phyloP scores from a whole-genome alignment of 768 basidiomycete species.

The Amanita subjunquillea region DNA sequence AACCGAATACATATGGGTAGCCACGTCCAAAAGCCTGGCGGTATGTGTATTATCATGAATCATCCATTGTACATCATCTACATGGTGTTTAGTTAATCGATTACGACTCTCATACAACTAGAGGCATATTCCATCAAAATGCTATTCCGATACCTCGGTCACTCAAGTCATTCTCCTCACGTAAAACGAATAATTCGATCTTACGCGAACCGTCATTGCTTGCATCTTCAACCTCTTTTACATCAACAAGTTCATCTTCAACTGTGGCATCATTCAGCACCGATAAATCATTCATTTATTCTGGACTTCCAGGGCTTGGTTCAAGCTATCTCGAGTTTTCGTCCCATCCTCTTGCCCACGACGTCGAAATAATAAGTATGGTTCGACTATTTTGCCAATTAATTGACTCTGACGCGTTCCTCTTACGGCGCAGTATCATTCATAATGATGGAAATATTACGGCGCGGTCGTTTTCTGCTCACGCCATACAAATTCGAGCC shows the following conservation, averaged over 20 bases:
- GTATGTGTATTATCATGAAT: constrained; percentile 20
- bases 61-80: constrained; percentile 2
- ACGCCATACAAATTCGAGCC: constrained; percentile 38
- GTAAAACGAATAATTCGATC: constrained; percentile 10
- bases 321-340: constrained; percentile 50
- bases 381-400: constrained; percentile 2
- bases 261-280: constrained; percentile 15
- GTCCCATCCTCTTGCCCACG: constrained; percentile 34
- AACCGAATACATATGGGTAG: constrained; percentile 49
- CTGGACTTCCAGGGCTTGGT: constrained; percentile 43
- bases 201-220: constrained; percentile 8
- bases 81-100: constrained; percentile 33
- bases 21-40: constrained; percentile 40
- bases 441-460: constrained; percentile 54
- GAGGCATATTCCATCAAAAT: constrained; percentile 42
- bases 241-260: constrained; percentile 11
- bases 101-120: constrained; percentile 36
- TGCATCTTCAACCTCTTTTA: constrained; percentile 8
- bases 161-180: constrained; percentile 14
- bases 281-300: constrained; percentile 31
- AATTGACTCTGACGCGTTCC: constrained; percentile 7
- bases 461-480: constrained; percentile 45
- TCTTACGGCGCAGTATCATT: constrained; percentile 35
- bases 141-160: constrained; percentile 30
- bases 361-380: constrained; percentile 45